Evolutionary conservation across 2,329 filamentous ascomycete species (phyloP).

Genomic region (Dothistroma septosporum): DNA sequence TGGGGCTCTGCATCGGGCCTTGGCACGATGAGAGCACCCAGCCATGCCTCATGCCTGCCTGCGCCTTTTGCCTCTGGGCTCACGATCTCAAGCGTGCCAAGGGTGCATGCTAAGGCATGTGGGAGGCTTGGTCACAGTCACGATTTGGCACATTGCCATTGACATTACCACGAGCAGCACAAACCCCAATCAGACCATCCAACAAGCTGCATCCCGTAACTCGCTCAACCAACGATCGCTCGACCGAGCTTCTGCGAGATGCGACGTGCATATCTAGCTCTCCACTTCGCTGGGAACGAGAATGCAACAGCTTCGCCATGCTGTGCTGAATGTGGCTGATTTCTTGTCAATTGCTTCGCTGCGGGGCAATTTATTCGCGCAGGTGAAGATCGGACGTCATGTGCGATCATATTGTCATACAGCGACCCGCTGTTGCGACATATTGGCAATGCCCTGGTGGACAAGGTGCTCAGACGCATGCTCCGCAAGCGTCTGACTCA

Average conservation of each 20-base stretch:
- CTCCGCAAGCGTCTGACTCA: conserved; percentile 8
- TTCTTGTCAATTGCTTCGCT: conserved; percentile 20
- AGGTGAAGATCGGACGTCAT: conserved; percentile 21
- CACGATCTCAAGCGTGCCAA: conserved; percentile 16
- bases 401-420: conserved; percentile 18
- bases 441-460: conserved; percentile 9
- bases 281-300: conserved; percentile 20
- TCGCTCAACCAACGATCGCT: conserved; percentile 19
- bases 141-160: conserved; percentile 3
- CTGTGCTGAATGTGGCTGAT: conserved; percentile 23
- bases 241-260: conserved; percentile 26
- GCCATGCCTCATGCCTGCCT: conserved; percentile 17
- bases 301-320: conserved; percentile 22
- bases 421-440: conserved; percentile 18
- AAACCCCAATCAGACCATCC: conserved; percentile 13
- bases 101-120: conserved; percentile 6
- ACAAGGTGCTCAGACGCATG: conserved; percentile 7
- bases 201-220: conserved; percentile 16
- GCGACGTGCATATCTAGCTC: conserved; percentile 19
- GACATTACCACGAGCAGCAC: conserved; percentile 4
- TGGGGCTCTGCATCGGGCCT: conserved; percentile 18
- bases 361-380: conserved; percentile 18
- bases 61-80: conserved; percentile 11
- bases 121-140: conserved; percentile 7
- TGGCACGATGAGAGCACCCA: conserved; percentile 9